phyloP scores from a whole-genome alignment of 441 rosid genomes.

The Arabidopsis hybrid region DNA sequence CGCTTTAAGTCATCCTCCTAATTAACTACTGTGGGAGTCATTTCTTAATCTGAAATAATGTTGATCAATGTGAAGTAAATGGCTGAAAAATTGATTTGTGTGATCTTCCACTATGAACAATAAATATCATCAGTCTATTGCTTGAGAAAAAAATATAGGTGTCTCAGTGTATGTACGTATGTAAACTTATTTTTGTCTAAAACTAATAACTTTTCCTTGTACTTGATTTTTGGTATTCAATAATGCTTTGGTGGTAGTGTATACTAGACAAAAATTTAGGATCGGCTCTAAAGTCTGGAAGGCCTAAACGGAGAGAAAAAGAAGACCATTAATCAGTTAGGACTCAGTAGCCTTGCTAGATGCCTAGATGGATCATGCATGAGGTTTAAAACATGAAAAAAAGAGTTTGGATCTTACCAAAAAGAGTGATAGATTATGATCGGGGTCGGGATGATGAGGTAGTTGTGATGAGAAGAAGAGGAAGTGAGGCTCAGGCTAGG shows the following conservation, averaged over 20 bases:
- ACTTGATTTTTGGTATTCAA: background rate
- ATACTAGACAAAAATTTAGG: no score
- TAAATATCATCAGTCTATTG: conserved; percentile 11
- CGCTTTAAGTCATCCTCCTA: conserved; percentile 44
- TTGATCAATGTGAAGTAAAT: conserved; percentile 12
- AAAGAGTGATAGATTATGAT: no score
- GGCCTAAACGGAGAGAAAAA: background rate
- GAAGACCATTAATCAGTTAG: no score
- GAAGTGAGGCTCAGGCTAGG: background rate
- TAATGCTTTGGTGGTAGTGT: background rate
- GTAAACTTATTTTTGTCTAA: background rate
- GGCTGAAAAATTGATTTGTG: background rate
- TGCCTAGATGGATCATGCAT: no score
- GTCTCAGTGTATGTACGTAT: background rate
- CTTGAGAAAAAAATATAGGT: background rate
- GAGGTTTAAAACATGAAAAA: no score
- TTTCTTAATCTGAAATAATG: conserved; percentile 20
- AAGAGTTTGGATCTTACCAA: no score
- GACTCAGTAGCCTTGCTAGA: no score
- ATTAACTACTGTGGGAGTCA: background rate
- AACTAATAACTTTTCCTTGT: background rate
- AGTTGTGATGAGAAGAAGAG: background rate
- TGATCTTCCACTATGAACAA: conserved; percentile 2
- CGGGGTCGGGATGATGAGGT: background rate
- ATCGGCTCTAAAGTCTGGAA: background rate